These are phyloP conservation scores for Cladophialophora yegresii DNA, from an alignment of 2,329 filamentous ascomycete species.

Conservation along the genomic window DNA sequence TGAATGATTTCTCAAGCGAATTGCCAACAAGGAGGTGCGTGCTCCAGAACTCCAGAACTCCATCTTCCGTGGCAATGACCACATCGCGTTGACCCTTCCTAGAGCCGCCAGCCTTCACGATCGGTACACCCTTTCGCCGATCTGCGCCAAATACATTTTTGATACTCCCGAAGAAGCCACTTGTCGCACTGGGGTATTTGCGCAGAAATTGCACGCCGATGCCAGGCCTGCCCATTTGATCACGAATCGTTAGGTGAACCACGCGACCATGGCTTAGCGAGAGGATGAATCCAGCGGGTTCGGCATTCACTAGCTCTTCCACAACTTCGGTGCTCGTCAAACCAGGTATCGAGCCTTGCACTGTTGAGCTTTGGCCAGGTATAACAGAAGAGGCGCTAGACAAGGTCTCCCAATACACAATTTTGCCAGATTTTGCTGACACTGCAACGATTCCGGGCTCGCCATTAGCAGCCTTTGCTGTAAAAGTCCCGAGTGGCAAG, in stretches of 20 bases:
- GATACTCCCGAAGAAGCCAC: slow-evolving; percentile 78
- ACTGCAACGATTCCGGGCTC: slow-evolving; percentile 86
- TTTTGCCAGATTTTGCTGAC: slow-evolving; percentile 77
- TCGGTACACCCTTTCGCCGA: slow-evolving; percentile 74
- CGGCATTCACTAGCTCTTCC: slow-evolving; percentile 75
- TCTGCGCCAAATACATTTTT: slow-evolving; percentile 71
- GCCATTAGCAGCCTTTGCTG: slow-evolving; percentile 74
- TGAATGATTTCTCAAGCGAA: slow-evolving; percentile 69
- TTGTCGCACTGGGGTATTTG: slow-evolving; percentile 58
- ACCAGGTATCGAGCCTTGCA: slow-evolving; percentile 72
- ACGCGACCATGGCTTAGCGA: slow-evolving; percentile 82
- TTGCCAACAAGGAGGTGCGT: slow-evolving; percentile 85
- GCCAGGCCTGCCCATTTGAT: slow-evolving; percentile 80
- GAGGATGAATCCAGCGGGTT: slow-evolving; percentile 83
- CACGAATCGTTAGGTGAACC: slow-evolving; percentile 81
- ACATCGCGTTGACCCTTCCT: slow-evolving; percentile 83
- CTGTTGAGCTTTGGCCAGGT: slow-evolving; percentile 76
- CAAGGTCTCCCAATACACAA: slow-evolving; percentile 95
- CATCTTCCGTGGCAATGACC: slow-evolving; percentile 74
- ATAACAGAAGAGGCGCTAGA: slow-evolving; percentile 82
- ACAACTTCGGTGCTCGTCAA: slow-evolving; percentile 78
- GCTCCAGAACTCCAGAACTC: slow-evolving; percentile 80
- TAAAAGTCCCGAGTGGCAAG: slow-evolving; percentile 78
- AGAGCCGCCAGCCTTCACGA: slow-evolving; percentile 69
- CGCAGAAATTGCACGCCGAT: slow-evolving; percentile 77